Evolutionary conservation across 2,329 filamentous ascomycete genomes (phyloP), one percentile per base, ranked within the genome.

Genomic region (Aureobasidium uvarum): DNA sequence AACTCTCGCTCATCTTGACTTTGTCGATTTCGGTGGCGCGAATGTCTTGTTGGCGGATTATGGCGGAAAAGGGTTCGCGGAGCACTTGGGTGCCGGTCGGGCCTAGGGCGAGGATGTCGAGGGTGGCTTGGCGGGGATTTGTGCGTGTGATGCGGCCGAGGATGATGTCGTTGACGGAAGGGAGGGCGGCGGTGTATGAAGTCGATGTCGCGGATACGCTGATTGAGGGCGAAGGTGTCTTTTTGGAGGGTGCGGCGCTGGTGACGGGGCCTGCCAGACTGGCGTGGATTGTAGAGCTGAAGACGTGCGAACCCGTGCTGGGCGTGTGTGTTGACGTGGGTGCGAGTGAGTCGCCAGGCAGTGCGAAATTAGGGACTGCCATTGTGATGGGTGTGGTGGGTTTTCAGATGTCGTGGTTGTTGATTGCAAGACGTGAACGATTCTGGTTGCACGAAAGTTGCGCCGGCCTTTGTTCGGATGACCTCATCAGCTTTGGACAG

Each of bases 1-100:
- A 98, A 72, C 89, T 91, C 76, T 96, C 92, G 70, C 91, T 89
- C 68, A 98, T 90, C 75, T 90, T 91, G 50, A 97, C 91, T 71
- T 91, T 91, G 75, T 98, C 95, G 79, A 97, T 96, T 80, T 99
- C 95, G 20, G 95, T 96, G 3, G 92, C 92, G 65, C 95, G 85
- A 39, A 99, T 91, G 74, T 99, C 95, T 79, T 98, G 94, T 68
- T 72, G 75, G 7, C 74, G 71, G 39, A 77, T 76, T 3, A 74
- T 54, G 10, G 71, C 75, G 1, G 73, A 72, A 52, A 76, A 73
- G 14, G 72, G 62, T 31, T 75, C 73, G 41, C 66, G 67, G 0
- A 67, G 60, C 8, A 71, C 68, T 54, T 70, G 67, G 46, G 71
- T 69, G 66, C 71, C 73, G 7, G 66, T 65, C 36, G 88, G 83